Base-by-base conservation (phyloP, 305 asterid species). In the Fraxinus greggii region DNA sequence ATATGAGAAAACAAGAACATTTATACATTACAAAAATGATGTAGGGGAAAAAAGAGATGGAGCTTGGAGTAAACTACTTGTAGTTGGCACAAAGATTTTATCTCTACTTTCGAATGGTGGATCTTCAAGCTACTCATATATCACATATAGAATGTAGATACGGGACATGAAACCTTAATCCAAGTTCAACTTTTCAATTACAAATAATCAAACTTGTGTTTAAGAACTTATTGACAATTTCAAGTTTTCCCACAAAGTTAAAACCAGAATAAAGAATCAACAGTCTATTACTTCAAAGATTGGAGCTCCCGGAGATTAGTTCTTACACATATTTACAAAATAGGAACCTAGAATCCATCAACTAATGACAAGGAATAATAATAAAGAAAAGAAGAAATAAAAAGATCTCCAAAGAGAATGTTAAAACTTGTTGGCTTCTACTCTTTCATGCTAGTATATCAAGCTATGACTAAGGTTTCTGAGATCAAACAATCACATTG, bases 251-350 rank as follows among this genome's bases (percentile, higher is more conserved):
- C 75, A 69, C 75, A 65, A 69, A 28, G 23, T 69, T 31, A 69
- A 69, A 69, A 69, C 75, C 24, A 69, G 33, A 69, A 69, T 69
- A 69, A 69, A 29, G 75, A 69, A 69, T 29, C 42, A 69, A 69
- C 10, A 33, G 75, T 17, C 75, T 69, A 69, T 69, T 15, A 13
- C 75, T 29, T 5, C 40, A 28, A 29, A 29, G 38, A 31, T 10
- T 69, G 40, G 24, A 69, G 75, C 75, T 69, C 24, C 33, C 75
- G 9, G 75, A 69, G 23, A 29, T 15, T 69, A 15, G 4, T 69
- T 12, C 75, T 69, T 69, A 69, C 75, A 69, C 21, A 29, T 69
- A 69, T 69, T 15, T 69, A 69, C 75, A 65, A 15, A 31, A 13
- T 21, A 31, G 24, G 38, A 69, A 31, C 75, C 75, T 69, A 15